Percentiles rank a stretch among this genome's conserved stretches.
These are phyloP conservation scores for Eimeria brunetti DNA, from an alignment of 169 alveolate species.

Conservation along the genomic window DNA sequence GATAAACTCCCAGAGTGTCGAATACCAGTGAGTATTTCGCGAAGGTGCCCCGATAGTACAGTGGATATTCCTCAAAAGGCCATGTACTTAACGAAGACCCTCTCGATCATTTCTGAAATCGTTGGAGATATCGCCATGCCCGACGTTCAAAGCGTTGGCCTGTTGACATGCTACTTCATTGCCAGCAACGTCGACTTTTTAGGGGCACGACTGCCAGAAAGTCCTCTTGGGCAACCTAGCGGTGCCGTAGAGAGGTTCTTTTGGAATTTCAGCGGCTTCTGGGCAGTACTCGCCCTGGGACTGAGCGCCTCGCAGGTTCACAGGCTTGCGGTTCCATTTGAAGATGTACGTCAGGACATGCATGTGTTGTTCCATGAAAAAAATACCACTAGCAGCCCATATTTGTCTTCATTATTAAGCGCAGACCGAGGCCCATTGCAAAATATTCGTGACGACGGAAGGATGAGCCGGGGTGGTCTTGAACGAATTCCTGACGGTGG, in stretches of 20 bases:
- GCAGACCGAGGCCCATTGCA: neutral
- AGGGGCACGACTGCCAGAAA: slow-evolving; percentile 42
- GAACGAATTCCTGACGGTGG: neutral
- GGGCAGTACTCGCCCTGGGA: slow-evolving; percentile 55
- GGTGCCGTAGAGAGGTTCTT: slow-evolving; percentile 4
- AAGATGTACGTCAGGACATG: slow-evolving; percentile 3
- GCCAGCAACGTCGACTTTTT: slow-evolving; percentile 49
- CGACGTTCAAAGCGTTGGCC: slow-evolving; percentile 59
- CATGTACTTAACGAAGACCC: neutral
- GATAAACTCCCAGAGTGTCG: neutral
- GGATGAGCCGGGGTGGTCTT: neutral
- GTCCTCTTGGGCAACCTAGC: slow-evolving; percentile 4
- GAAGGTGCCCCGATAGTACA: neutral
- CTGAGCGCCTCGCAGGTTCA: slow-evolving; percentile 54
- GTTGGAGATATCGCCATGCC: slow-evolving; percentile 74
- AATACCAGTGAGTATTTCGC: neutral
- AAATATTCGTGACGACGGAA: neutral
- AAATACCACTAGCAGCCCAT: neutral
- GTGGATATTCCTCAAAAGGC: neutral
- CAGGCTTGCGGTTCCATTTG: slow-evolving; percentile 36
- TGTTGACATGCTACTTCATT: slow-evolving; percentile 53
- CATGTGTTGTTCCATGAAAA: neutral
- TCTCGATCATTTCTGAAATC: neutral
- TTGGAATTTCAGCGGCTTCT: slow-evolving; percentile 67
- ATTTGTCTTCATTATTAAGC: neutral